These are phyloP conservation scores for Aschersonia sp. DNA, from an alignment of 2,329 filamentous ascomycete species.

Conservation along the genomic window DNA sequence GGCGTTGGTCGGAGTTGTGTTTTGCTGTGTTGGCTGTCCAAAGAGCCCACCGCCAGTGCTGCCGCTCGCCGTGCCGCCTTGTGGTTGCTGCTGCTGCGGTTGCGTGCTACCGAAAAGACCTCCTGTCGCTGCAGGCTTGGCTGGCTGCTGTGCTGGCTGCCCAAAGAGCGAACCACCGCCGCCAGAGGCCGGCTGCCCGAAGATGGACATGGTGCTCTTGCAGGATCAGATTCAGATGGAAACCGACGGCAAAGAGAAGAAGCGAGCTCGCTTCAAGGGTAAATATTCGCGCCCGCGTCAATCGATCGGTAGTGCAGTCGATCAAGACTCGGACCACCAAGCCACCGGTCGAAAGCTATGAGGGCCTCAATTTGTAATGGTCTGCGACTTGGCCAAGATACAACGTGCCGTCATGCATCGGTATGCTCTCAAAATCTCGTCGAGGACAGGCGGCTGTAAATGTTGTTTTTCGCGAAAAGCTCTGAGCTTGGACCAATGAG, in stretches of 20 bases:
- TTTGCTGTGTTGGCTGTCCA: slow-evolving; percentile 5
- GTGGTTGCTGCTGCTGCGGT: neutral
- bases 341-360: no score
- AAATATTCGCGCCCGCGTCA: no score
- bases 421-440: no score
- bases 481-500: slow-evolving; percentile 20
- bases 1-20: neutral
- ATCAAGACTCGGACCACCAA: no score
- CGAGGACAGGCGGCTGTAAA: no score
- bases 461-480: neutral
- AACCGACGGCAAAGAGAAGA: no score
- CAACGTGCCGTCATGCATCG: no score
- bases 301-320: no score
- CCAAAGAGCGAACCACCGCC: slow-evolving; percentile 4
- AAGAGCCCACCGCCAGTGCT: neutral
- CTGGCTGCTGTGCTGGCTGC: slow-evolving; percentile 7
- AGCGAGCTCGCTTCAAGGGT: no score
- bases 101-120: slow-evolving; percentile 3
- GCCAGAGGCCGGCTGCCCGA: slow-evolving; percentile 14
- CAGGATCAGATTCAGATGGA: no score
- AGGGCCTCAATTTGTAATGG: no score
- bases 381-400: no score
- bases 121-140: slow-evolving; percentile 4
- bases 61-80: neutral
- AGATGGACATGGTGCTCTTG: slow-evolving; percentile 17